Percentiles rank a stretch among this genome's conserved stretches.
Conservation (phyloP, 805 yeast species). For the Candida orba region DNA sequence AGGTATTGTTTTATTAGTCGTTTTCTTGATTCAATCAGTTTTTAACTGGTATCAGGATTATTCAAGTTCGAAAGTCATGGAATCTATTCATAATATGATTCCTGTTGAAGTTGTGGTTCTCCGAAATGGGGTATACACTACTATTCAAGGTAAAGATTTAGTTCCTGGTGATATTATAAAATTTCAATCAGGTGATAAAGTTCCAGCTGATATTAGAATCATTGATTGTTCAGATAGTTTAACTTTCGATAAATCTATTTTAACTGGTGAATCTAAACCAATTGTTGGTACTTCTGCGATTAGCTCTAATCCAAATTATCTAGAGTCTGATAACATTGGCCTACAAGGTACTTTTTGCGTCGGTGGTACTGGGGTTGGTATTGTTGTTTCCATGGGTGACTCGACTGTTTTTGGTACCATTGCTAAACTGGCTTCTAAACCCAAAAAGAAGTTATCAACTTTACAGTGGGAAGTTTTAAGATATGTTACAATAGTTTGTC, state of each 20-base stretch:
- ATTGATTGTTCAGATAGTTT: slow-evolving; percentile 28
- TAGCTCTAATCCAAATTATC: slow-evolving; percentile 31
- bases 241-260: slow-evolving; percentile 38
- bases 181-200: slow-evolving; percentile 32
- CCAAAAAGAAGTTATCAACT: slow-evolving; percentile 34
- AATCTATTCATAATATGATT: slow-evolving; percentile 36
- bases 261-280: slow-evolving; percentile 44
- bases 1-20: slow-evolving; percentile 34
- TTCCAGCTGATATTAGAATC: slow-evolving; percentile 43
- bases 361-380: slow-evolving; percentile 36
- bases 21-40: slow-evolving; percentile 35
- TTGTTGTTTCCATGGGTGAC: slow-evolving; percentile 39
- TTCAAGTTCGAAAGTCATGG: slow-evolving; percentile 41
- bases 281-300: slow-evolving; percentile 25
- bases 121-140: slow-evolving; percentile 27
- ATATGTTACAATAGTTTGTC: slow-evolving; percentile 26
- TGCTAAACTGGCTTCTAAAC: slow-evolving; percentile 34
- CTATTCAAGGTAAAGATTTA: slow-evolving; percentile 28
- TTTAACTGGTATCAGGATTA: slow-evolving; percentile 42
- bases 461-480: slow-evolving; percentile 35
- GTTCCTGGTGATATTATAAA: slow-evolving; percentile 40
- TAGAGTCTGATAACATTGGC: slow-evolving; percentile 37
- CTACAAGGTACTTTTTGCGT: slow-evolving; percentile 40
- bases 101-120: slow-evolving; percentile 32
- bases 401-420: slow-evolving; percentile 40